phyloP scores from a whole-genome alignment of 1,284 basidiomycete genomes.

The Ceratobasidium theobromae region DNA sequence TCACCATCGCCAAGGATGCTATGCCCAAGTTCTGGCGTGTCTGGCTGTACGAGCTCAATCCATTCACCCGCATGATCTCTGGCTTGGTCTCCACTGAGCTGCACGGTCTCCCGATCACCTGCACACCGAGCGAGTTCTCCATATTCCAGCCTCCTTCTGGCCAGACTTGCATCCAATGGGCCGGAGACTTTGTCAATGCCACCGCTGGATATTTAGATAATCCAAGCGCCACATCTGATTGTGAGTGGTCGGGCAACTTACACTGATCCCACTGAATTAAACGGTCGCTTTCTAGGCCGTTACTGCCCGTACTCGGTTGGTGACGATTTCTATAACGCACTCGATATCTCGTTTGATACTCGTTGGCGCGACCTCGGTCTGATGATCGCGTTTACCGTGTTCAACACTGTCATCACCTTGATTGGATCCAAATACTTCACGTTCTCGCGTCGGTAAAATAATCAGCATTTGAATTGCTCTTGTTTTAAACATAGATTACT shows the following conservation, averaged over 20 bases:
- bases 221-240: constrained; percentile 57
- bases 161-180: constrained; percentile 75
- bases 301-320: constrained; percentile 44
- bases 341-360: constrained; percentile 67
- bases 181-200: constrained; percentile 59
- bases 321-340: constrained; percentile 66
- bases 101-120: constrained; percentile 68
- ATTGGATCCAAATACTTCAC: constrained; percentile 75
- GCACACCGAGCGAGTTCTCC: constrained; percentile 66
- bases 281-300: background rate
- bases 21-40: constrained; percentile 70
- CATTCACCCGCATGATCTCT: constrained; percentile 69
- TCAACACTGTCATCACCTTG: constrained; percentile 59
- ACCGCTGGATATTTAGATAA: constrained; percentile 82
- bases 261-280: background rate
- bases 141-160: constrained; percentile 70
- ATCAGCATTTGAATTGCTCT: background rate
- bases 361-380: constrained; percentile 77
- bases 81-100: constrained; percentile 80
- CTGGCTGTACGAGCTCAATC: constrained; percentile 63
- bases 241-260: constrained; percentile 48
- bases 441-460: constrained; percentile 63
- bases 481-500: background rate
- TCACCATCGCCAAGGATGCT: constrained; percentile 54
- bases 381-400: constrained; percentile 54